Percentiles rank a stretch among this genome's conserved stretches.
These are phyloP conservation scores for Dothiorella sarmentorum DNA, from an alignment of 2,329 filamentous ascomycete genomes.

Conservation along the genomic window DNA sequence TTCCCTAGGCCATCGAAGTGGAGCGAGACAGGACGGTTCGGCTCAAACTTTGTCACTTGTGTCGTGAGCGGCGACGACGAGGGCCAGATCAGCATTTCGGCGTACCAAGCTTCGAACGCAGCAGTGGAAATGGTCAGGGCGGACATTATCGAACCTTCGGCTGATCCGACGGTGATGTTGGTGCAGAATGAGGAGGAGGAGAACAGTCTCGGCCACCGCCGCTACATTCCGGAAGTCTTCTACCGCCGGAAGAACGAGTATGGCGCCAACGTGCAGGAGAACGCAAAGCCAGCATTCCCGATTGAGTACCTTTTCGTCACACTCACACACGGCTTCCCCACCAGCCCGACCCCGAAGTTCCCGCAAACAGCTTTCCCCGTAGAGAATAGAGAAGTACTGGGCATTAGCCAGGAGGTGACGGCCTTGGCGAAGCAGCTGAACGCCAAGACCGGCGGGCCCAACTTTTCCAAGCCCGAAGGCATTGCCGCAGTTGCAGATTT, in stretches of 20 bases:
- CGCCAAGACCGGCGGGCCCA: slow-evolving; percentile 49
- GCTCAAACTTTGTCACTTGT: slow-evolving; percentile 96
- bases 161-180: slow-evolving; percentile 89
- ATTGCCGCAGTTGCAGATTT: slow-evolving; percentile 82
- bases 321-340: slow-evolving; percentile 93
- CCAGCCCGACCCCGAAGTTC: slow-evolving; percentile 73
- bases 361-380: slow-evolving; percentile 72
- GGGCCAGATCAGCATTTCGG: slow-evolving; percentile 81
- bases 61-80: slow-evolving; percentile 89
- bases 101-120: slow-evolving; percentile 93
- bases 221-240: slow-evolving; percentile 97
- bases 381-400: slow-evolving; percentile 85
- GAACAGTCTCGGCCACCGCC: slow-evolving; percentile 63
- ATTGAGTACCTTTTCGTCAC: slow-evolving; percentile 96
- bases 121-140: slow-evolving; percentile 96
- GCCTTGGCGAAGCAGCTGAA: slow-evolving; percentile 66
- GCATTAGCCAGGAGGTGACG: slow-evolving; percentile 76
- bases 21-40: slow-evolving; percentile 91
- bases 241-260: slow-evolving; percentile 96
- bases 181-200: slow-evolving; percentile 90
- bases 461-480: slow-evolving; percentile 59
- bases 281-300: slow-evolving; percentile 92
- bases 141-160: slow-evolving; percentile 91
- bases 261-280: slow-evolving; percentile 92
- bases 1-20: slow-evolving; percentile 91